Base-by-base conservation (phyloP, 805 yeast genomes). In the Wickerhamiella azyma region DNA sequence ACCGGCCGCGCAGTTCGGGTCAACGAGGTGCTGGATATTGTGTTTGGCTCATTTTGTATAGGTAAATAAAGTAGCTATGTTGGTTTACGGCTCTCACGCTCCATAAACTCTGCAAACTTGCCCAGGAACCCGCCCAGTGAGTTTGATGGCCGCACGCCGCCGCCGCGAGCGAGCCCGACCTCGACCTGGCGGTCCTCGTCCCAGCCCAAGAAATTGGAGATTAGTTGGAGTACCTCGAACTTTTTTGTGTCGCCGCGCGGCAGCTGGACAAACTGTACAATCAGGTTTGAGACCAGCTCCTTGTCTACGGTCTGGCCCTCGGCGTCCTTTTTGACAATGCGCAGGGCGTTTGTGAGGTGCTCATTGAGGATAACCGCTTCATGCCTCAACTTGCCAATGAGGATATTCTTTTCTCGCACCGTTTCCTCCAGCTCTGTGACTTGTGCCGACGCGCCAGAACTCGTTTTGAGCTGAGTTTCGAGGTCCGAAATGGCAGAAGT, bases 231-330 rank as follows among this genome's bases (percentile, higher is more conserved):
- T 3, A 92, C 94, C 68, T 92, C 97, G 59, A 83, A 92, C 63
- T 92, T 86, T 64, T 88, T 89, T 8, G 94, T 74, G 60, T 92
- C 99, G 1, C 92, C 95, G 50, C 98, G 70, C 5, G 95, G 96
- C 26, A 89, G 68, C 29, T 81, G 80, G 14, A 92, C 72, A 63
- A 88, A 92, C 46, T 92, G 84, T 14, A 92, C 72, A 43, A 92
- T 66, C 50, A 92, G 69, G 60, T 92, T 92, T 2, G 96, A 81
- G 5, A 92, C 77, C 50, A 92, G 73, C 60, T 88, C 95, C 58
- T 81, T 80, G 61, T 89, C 97, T 1, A 89, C 85, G 8, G 80
- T 72, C 42, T 79, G 83, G 7, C 85, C 76, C 33, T 77, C 76
- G 36, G 83, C 76, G 44, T 80, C 82, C 58, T 79, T 79, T 55